A percentile compares a stretch with the other conserved stretches of the same genome.
Evolutionary conservation across 768 basidiomycete species (phyloP).

Genomic region (Mycena sanguinolenta): DNA sequence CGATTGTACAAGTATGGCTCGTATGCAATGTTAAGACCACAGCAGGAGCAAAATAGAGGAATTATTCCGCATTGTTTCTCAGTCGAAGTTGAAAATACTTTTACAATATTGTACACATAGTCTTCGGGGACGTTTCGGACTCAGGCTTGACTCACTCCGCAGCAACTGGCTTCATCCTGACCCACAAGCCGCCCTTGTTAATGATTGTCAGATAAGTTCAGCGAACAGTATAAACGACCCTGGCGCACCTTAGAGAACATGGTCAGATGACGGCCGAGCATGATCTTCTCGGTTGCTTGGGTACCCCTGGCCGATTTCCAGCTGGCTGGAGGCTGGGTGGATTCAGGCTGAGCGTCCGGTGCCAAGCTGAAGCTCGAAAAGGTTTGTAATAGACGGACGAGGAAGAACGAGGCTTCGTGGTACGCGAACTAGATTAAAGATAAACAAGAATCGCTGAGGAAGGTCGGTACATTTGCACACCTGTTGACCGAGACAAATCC

Average conservation of each 20-base stretch:
- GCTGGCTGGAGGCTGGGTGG: slow-evolving; percentile 42
- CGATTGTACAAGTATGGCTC: too few species aligned
- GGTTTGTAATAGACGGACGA: slow-evolving; percentile 20
- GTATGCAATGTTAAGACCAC: too few species aligned
- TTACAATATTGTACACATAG: too few species aligned
- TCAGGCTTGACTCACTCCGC: too few species aligned
- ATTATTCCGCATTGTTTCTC: too few species aligned
- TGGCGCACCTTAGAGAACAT: slow-evolving; percentile 46
- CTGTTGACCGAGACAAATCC: slow-evolving; percentile 43
- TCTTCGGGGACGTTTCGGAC: too few species aligned
- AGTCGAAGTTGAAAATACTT: too few species aligned
- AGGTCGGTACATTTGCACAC: not conserved
- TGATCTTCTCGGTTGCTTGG: slow-evolving; percentile 45
- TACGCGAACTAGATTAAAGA: slow-evolving; percentile 16
- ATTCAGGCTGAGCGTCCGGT: slow-evolving; percentile 48
- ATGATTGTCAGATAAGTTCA: too few species aligned
- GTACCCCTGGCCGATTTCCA: slow-evolving; percentile 39
- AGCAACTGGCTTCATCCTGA: slow-evolving; percentile 41
- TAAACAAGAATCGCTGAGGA: not conserved
- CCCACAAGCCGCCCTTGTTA: slow-evolving; percentile 48
- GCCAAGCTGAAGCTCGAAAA: slow-evolving; percentile 10
- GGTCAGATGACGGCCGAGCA: slow-evolving; percentile 46
- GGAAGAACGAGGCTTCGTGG: slow-evolving; percentile 28
- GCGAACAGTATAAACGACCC: not conserved
- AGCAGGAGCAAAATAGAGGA: too few species aligned